Percentiles rank a stretch among this genome's conserved stretches.
phyloP scores from a whole-genome alignment of 1,139 yeast species.

The Maudiozyma humilis region DNA sequence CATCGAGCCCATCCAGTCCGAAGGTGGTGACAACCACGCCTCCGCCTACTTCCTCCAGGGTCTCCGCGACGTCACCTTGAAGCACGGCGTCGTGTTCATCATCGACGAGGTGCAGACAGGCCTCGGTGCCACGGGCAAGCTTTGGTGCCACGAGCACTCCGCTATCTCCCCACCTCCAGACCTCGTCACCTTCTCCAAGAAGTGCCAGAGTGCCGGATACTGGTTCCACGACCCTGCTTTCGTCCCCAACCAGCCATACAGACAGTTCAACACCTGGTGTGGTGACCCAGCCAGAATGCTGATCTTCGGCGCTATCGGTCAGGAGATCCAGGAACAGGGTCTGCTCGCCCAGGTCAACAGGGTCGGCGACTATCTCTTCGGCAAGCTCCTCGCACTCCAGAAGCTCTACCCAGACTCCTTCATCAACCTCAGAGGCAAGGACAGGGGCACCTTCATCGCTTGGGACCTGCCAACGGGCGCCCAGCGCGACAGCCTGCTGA shows the following conservation, averaged over 20 bases:
- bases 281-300: conserved; percentile 69
- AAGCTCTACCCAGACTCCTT: conserved; percentile 40
- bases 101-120: conserved; percentile 74
- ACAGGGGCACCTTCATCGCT: conserved; percentile 67
- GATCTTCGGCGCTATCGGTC: conserved; percentile 54
- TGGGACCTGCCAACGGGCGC: conserved; percentile 50
- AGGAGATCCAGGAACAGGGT: conserved; percentile 46
- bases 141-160: conserved; percentile 72
- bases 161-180: conserved; percentile 58
- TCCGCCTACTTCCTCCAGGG: conserved; percentile 55
- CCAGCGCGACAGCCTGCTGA: conserved; percentile 45
- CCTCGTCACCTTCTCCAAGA: conserved; percentile 67
- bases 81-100: conserved; percentile 52
- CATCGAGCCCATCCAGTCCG: conserved; percentile 67
- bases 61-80: conserved; percentile 52
- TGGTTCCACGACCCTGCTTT: conserved; percentile 57
- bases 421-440: conserved; percentile 55
- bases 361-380: conserved; percentile 54
- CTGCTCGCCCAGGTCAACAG: conserved; percentile 44
- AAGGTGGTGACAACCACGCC: conserved; percentile 70
- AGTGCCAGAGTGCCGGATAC: conserved; percentile 74
- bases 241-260: conserved; percentile 55
- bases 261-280: conserved; percentile 82
- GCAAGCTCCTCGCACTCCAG: conserved; percentile 39
- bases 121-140: conserved; percentile 62